Evolutionary conservation across 1,139 yeast genomes (phyloP).

Genomic region (Suhomyces yuchorum): DNA sequence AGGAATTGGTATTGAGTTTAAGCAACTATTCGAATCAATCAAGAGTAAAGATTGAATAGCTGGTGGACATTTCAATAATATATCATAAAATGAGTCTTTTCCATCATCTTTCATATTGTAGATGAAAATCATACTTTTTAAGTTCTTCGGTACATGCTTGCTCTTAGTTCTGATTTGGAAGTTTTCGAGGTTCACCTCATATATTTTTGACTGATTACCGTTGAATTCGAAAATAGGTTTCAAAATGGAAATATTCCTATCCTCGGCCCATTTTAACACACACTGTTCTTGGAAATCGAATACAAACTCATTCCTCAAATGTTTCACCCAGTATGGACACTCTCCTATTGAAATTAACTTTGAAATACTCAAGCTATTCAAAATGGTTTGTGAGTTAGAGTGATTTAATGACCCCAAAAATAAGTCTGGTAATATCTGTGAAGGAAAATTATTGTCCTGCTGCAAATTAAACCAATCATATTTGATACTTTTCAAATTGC

Average conservation of each 20-base stretch:
- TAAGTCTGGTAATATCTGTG: constrained; percentile 31
- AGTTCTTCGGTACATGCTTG: constrained; percentile 20
- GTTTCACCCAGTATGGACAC: constrained; percentile 36
- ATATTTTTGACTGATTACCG: constrained; percentile 30
- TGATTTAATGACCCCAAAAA: constrained; percentile 41
- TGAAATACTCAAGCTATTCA: constrained; percentile 27
- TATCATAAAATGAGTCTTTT: constrained; percentile 36
- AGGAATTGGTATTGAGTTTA: not conserved
- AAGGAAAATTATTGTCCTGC: constrained; percentile 43
- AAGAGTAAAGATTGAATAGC: constrained; percentile 34
- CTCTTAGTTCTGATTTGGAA: constrained; percentile 15
- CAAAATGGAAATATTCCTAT: constrained; percentile 8
- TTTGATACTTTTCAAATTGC: constrained; percentile 6
- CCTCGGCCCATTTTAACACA: constrained; percentile 10
- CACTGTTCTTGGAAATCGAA: constrained; percentile 24
- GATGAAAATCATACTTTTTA: constrained; percentile 34
- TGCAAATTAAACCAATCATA: constrained; percentile 40
- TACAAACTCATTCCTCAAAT: constrained; percentile 20
- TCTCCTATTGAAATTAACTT: constrained; percentile 42
- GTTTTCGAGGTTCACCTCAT: constrained; percentile 27
- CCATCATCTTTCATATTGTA: constrained; percentile 47
- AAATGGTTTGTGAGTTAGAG: constrained; percentile 36
- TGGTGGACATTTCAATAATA: constrained; percentile 35
- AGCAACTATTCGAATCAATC: constrained; percentile 20
- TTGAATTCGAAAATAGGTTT: constrained; percentile 31